Evolutionary conservation across 1,284 basidiomycete genomes (phyloP), one percentile per base, ranked within the genome.

Genomic region (Farysia itapuensis): DNA sequence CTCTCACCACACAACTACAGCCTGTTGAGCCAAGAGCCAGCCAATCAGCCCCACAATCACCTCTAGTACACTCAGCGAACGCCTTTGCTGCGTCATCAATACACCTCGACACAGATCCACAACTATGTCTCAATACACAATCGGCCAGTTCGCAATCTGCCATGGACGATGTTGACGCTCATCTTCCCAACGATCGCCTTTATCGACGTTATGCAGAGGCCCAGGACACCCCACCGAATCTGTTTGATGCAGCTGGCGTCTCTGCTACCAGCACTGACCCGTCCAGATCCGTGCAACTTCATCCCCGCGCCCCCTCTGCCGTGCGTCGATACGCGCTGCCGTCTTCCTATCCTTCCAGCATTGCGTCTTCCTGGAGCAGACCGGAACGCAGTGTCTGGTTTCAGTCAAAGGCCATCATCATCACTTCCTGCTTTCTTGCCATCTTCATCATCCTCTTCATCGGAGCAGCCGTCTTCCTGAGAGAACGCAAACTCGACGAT

Each of bases 401-500:
- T 43, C 61, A 72, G 43, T 41, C 52, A 25, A 67, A 66, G 35
- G 72, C 72, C 41, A 72, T 74, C 49, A 64, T 75, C 52, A 69
- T 75, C 43, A 64, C 54, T 19, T 72, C 71, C 5, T 57, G 69
- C 47, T 74, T 73, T 53, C 61, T 76, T 16, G 72, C 74, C 48
- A 73, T 76, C 43, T 68, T 76, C 35, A 74, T 76, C 43, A 64
- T 75, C 9, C 58, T 76, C 38, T 67, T 73, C 44, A 73, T 76
- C 33, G 68, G 72, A 19, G 49, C 67, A 20, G 59, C 71, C 32
- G 74, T 74, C 42, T 74, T 73, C 40, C 39, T 76, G 3, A 56
- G 69, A 29, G 72, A 74, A 32, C 54, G 63, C n/a, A 54, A 67
- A 25, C 50, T 59, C 4, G 59, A 64, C 18, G 49, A 67, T 25